Percentiles rank a stretch among this genome's conserved stretches.
Evolutionary conservation across 768 basidiomycete genomes (phyloP).

Genomic region (Pluteus cervinus): DNA sequence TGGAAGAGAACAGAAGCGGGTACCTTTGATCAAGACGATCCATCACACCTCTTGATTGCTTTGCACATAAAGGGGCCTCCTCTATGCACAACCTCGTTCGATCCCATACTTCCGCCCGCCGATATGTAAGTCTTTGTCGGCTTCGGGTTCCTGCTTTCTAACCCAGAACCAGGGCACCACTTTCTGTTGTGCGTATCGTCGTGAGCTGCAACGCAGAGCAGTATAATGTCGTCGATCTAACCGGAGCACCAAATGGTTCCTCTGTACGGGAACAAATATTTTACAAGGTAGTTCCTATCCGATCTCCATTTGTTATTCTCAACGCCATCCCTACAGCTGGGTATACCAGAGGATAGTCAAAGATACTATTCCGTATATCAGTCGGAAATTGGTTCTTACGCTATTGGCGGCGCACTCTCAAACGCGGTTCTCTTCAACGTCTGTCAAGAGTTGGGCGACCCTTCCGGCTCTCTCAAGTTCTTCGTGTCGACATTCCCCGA

Average conservation of each 20-base stretch:
- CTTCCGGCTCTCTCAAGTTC: slow-evolving; percentile 44
- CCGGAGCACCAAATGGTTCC: slow-evolving; percentile 37
- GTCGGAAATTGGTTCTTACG: slow-evolving; percentile 41
- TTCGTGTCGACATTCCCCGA: slow-evolving; percentile 43
- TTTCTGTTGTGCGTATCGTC: slow-evolving; percentile 36
- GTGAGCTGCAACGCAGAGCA: slow-evolving; percentile 45
- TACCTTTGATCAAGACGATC: too few relatives aligned
- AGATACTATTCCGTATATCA: slow-evolving; percentile 37
- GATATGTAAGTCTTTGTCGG: too few relatives aligned
- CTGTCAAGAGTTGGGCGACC: slow-evolving; percentile 38
- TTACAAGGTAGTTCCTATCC: slow-evolving; percentile 28
- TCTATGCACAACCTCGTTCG: too few relatives aligned
- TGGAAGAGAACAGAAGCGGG: too few relatives aligned
- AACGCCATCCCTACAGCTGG: slow-evolving; percentile 22
- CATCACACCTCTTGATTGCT: too few relatives aligned
- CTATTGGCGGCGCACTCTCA: slow-evolving; percentile 33
- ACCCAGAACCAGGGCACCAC: slow-evolving; percentile 11
- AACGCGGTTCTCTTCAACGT: slow-evolving; percentile 33
- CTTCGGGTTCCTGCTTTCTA: too few relatives aligned
- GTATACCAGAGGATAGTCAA: slow-evolving; percentile 35
- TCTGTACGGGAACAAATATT: slow-evolving; percentile 40
- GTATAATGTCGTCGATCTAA: slow-evolving; percentile 42
- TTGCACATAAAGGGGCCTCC: too few relatives aligned
- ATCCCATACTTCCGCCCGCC: too few relatives aligned
- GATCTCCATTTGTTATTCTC: not conserved